Base-by-base conservation (phyloP, 371 early-diverging fungal species). In the Actinomucor elegans region DNA sequence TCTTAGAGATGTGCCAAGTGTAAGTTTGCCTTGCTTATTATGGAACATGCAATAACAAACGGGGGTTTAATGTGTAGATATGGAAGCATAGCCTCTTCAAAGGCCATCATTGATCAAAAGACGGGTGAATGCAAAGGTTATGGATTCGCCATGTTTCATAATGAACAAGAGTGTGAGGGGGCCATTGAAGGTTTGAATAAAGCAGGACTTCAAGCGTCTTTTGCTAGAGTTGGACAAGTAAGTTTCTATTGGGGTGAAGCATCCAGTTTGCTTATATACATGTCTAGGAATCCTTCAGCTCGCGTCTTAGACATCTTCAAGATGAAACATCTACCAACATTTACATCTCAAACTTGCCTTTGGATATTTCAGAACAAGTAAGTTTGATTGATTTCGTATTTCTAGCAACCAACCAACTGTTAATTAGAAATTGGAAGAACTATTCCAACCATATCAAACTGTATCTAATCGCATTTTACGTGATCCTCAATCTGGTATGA, bases 131-230 rank as follows among this genome's bases (percentile, higher is more conserved):
- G 96, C 64, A 91, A 91, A 69, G 94, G 94, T 1, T 93, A 89
- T 66, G 96, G 96, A 5, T 96, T 96, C 60, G 92, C 93, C 18
- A 85, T 93, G 85, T 96, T 89, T 68, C 87, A 87, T 38, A 84
- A 76, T 15, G 81, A 78, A 24, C 75, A 79, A 14, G 86, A 89
- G 48, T 86, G 90, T 10, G 64, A 76, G 32, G 40, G 55, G 8
- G 92, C 93, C 15, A 90, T 92, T 56, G 75, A 78, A 32, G 90
- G 80, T n/a, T 69, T 94, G 29, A 80, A 73, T 23, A 71, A 71
- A 12, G 57, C 75, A 46, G 93, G 92, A 5, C 79, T 81, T 37
- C 86, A 88, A 53, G 88, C 86, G 4, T 85, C 89, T 5, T 81
- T 89, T 82, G 94, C 94, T 5, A 78, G 81, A 59, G 85, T 89